These are phyloP conservation scores for Prunus padus DNA, from an alignment of 306 rosid genomes.

Conservation along the genomic window DNA sequence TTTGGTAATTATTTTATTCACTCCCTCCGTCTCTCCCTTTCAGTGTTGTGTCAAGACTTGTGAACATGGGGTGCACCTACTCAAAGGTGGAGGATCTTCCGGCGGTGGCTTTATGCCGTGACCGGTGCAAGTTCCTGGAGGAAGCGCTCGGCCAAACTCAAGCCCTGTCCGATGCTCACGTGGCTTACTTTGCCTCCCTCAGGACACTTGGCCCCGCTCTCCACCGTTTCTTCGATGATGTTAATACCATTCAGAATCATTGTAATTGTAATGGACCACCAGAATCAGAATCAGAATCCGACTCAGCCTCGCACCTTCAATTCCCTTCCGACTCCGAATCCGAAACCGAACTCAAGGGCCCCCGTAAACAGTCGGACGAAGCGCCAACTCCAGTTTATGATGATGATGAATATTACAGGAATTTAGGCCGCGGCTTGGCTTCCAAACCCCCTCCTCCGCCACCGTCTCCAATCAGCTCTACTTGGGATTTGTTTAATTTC, in stretches of 20 bases:
- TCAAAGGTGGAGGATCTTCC: constrained; percentile 68
- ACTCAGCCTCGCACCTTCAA: constrained; percentile 43
- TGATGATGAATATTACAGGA: neutral
- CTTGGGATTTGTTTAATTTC: constrained; percentile 83
- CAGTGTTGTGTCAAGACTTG: neutral
- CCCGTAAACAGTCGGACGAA: constrained; percentile 29
- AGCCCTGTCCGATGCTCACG: constrained; percentile 72
- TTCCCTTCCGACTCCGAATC: constrained; percentile 34
- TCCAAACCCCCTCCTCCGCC: constrained; percentile 44
- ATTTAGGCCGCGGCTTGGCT: neutral
- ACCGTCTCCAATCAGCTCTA: constrained; percentile 56
- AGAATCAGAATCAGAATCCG: constrained; percentile 32
- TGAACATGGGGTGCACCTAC: constrained; percentile 67
- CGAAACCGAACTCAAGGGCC: constrained; percentile 4
- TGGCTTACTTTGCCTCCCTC: constrained; percentile 65
- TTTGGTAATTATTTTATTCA: too few relatives aligned
- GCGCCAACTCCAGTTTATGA: neutral
- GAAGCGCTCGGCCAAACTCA: constrained; percentile 61
- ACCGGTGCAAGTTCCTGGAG: constrained; percentile 71
- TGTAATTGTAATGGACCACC: neutral
- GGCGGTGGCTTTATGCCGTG: constrained; percentile 78
- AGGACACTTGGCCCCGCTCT: constrained; percentile 55
- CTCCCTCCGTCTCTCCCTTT: neutral
- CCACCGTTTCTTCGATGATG: constrained; percentile 43
- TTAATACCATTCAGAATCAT: neutral